These are phyloP conservation scores for Aureobasidium leucospermi DNA, from an alignment of 2,329 filamentous ascomycete genomes.

Conservation along the genomic window DNA sequence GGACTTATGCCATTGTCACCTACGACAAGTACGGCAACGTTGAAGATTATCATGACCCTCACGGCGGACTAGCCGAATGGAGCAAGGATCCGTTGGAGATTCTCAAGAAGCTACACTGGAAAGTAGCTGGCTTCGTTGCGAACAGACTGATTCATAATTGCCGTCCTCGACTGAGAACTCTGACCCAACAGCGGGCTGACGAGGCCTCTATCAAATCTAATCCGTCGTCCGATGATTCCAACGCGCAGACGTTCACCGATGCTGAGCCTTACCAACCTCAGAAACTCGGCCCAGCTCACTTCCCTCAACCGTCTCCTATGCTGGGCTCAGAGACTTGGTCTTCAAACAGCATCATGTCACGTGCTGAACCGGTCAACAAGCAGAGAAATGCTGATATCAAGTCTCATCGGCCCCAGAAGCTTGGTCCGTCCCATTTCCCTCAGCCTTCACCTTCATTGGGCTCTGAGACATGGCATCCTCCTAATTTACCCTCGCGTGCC, in stretches of 20 bases:
- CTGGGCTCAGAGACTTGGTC: not conserved
- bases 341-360: not conserved
- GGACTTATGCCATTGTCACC: not conserved
- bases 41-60: not conserved
- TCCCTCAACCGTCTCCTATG: not conserved
- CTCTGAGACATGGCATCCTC: not conserved
- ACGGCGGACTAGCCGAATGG: not conserved
- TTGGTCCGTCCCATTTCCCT: not conserved
- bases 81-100: not conserved
- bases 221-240: not conserved
- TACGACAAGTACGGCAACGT: conserved; percentile 2
- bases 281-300: not conserved
- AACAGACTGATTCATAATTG: not conserved
- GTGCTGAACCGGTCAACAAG: not conserved
- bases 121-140: not conserved
- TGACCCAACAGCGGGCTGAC: not conserved
- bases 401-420: not conserved
- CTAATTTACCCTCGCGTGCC: too few relatives aligned
- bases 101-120: not conserved
- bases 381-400: not conserved
- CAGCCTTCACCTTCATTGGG: not conserved
- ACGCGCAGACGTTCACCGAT: not conserved
- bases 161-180: not conserved
- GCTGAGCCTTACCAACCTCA: not conserved
- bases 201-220: not conserved